Evolutionary conservation across 495 filamentous ascomycete species (phyloP), one percentile per base, ranked within the genome.

Genomic region (Annulohypoxylon nitens): DNA sequence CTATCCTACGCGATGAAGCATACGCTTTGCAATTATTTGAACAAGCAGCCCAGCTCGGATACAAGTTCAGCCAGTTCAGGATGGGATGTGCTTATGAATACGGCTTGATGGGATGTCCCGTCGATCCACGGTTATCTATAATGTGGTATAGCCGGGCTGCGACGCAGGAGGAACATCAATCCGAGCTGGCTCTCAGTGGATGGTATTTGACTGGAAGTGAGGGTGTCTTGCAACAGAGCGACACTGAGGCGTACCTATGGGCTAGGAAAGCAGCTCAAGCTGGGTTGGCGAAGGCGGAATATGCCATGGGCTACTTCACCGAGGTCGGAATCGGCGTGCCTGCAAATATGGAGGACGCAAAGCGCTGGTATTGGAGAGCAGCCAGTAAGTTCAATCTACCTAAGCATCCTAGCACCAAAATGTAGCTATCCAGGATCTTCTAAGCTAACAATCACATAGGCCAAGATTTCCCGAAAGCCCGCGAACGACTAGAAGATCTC

Each of bases 241-340:
- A 99, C 71, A 97, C 93, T 2, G 96, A 99, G 78, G 96, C 96
- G 1, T 99, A 98, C 76, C 88, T 99, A 1, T 99, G 96, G 96
- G 96, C 96, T 7, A 85, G 96, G 2, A 98, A 97, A 79, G 95
- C 96, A 9, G 95, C 96, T 1, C 86, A 89, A 51, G 90, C 92
- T 10, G 93, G 94, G 6, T 81, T 97, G 37, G 88, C 91, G 4
- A 98, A 98, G 85, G 96, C 95, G 0, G 92, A 98, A 81, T 98
- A 97, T 84, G 96, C 96, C 0, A 95, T 99, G 93, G 96, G 96
- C 2, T 98, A 98, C 79, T 98, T 96, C 73, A 97, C 94, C 0
- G 96, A 99, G 80, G 91, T 94, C 34, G 96, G 96, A 0, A 98
- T 99, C 71, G 96, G 96, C n/a, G 89, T 91, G 58, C 85, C 90